phyloP scores from a whole-genome alignment of 2,329 filamentous ascomycete genomes.

The Aspergillus latus region DNA sequence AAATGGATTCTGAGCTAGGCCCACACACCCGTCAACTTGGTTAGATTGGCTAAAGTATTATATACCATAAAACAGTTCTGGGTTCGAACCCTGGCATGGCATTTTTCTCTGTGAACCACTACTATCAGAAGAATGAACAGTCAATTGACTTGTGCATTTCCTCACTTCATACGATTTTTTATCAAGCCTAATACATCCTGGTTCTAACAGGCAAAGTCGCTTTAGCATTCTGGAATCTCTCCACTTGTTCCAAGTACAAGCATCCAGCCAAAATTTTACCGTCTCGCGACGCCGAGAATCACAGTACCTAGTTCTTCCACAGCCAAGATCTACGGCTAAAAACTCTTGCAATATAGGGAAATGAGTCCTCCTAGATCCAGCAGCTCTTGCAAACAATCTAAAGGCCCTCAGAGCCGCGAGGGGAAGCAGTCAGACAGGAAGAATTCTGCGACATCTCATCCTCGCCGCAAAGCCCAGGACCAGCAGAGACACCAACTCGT shows the following conservation, averaged over 20 bases:
- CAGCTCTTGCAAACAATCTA: conserved; percentile 7
- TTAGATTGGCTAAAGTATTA: background rate
- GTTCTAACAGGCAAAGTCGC: too few relatives aligned
- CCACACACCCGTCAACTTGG: conserved; percentile 13
- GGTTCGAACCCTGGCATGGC: conserved; percentile 6
- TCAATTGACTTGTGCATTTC: background rate
- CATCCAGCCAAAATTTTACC: too few relatives aligned
- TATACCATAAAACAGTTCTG: background rate
- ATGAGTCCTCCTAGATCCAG: conserved; percentile 15
- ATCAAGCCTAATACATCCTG: too few relatives aligned
- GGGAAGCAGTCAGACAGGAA: conserved; percentile 15
- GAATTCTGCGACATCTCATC: background rate
- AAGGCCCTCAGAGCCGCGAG: background rate
- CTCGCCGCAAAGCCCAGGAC: conserved; percentile 7
- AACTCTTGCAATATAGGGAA: background rate
- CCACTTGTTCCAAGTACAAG: too few relatives aligned
- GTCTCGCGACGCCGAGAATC: too few relatives aligned
- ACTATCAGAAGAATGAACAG: background rate
- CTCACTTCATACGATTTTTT: too few relatives aligned
- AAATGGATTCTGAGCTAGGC: conserved; percentile 68
- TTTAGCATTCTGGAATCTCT: too few relatives aligned
- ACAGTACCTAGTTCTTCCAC: background rate
- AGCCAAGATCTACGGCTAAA: background rate
- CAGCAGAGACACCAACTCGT: conserved; percentile 3
- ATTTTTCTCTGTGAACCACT: background rate